Evolutionary conservation across 768 basidiomycete species (phyloP), one percentile per base, ranked within the genome.

Genomic region (Leccinum imitatum): DNA sequence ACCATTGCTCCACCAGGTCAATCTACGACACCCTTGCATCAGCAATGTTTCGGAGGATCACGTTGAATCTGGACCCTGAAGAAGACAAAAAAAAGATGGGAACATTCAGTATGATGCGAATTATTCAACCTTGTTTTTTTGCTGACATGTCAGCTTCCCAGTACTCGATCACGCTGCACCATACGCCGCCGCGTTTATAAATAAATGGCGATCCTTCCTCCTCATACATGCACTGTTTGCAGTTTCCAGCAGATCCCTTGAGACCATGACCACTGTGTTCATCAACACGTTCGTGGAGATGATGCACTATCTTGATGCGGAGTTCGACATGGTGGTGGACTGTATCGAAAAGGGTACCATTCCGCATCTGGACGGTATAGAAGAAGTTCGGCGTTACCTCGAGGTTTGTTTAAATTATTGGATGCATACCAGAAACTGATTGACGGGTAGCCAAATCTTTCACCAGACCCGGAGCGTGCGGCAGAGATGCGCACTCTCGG

Each of bases 401-500:
- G 56, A 59, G 41, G 57, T 54, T 1, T 5, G 62, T 46, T 11
- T 27, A 3, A 9, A 3, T 3, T 5, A 25, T 30, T 8, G 33
- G 47, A 51, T 19, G 33, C 4, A 11, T 19, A 30, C 1, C 1
- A 4, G 27, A 33, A 3, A 25, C 31, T 63, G 37, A 53, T 33
- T 15, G 3, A 8, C 15, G 1, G 5, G 14, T 37, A 63, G 62
- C 11, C 23, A 31, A 63, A 63, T 4, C 50, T 64, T 4, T 41
- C 8, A 2, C 37, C 62, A 2, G 62, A 63, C 6, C 62, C 62
- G 0, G 17, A 54, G 53, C 52, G 62, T 23, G 56, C 56, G 9
- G 47, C 27, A 23, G 62, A 66, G 41, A 9, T 66, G 21, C 62
- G 62, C 30, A n/a, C 6, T 46, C 50, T 66, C 17, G 65, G 65